Conservation (phyloP, 495 filamentous ascomycete species). For the Neurospora tetraspora region DNA sequence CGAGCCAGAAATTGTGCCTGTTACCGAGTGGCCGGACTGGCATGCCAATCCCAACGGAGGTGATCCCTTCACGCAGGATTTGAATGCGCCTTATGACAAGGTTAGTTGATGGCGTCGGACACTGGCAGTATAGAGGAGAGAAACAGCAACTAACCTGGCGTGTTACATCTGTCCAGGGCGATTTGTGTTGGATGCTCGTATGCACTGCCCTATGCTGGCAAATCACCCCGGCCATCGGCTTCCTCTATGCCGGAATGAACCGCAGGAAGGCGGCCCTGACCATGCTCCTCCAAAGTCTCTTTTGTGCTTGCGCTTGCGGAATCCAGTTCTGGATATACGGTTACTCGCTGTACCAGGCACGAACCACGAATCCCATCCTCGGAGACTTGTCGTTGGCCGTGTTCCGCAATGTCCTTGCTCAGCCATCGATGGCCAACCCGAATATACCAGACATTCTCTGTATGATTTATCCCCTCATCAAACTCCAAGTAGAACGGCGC, state of each 20-base stretch:
- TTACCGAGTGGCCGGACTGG: constrained; percentile 14
- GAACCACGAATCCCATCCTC: constrained; percentile 71
- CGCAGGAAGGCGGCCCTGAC: constrained; percentile 88
- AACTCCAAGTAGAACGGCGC: not conserved
- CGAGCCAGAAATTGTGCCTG: constrained; percentile 6
- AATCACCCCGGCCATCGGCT: constrained; percentile 71
- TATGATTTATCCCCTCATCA: constrained; percentile 58
- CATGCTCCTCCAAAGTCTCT: constrained; percentile 82
- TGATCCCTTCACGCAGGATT: constrained; percentile 9
- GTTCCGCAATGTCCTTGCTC: constrained; percentile 61
- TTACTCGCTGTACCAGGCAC: constrained; percentile 84
- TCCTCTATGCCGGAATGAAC: constrained; percentile 93
- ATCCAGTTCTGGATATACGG: constrained; percentile 99
- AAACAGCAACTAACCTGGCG: not conserved
- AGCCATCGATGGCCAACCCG: constrained; percentile 62
- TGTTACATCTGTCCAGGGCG: not conserved
- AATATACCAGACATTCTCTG: constrained; percentile 70
- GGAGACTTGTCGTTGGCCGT: constrained; percentile 75
- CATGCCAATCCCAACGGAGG: constrained; percentile 9
- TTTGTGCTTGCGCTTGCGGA: constrained; percentile 72
- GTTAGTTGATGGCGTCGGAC: not conserved
- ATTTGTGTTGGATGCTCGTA: constrained; percentile 11
- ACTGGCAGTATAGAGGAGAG: not conserved
- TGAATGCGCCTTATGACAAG: constrained; percentile 11
- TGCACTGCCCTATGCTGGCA: constrained; percentile 20